Evolutionary conservation across 306 rosid species (phyloP).

Genomic region (Alnus rubra): DNA sequence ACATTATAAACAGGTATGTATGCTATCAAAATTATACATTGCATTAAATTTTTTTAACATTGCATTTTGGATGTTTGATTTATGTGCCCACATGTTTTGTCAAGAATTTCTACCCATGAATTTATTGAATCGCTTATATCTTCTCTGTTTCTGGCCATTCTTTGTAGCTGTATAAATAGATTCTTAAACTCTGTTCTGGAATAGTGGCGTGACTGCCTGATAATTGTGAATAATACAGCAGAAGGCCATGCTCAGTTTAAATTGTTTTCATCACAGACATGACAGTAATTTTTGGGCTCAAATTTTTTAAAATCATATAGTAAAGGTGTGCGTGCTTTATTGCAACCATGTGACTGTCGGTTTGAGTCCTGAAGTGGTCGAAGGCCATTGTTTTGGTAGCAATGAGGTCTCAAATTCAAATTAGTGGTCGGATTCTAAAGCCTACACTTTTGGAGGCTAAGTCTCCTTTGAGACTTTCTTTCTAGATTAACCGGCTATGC

Average conservation of each 20-base stretch:
- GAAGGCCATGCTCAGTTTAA: too few relatives aligned
- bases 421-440: too few relatives aligned
- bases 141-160: conserved; percentile 1
- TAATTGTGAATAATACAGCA: background rate
- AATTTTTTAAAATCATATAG: background rate
- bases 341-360: background rate
- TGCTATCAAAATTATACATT: background rate
- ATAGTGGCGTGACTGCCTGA: background rate
- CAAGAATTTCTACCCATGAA: background rate
- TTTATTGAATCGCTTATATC: background rate
- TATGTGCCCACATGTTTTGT: background rate
- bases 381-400: background rate
- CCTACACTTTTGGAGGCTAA: too few relatives aligned
- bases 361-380: too few relatives aligned
- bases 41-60: background rate
- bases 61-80: background rate
- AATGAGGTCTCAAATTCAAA: too few relatives aligned
- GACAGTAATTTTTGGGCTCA: background rate
- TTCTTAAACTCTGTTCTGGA: background rate
- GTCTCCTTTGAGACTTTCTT: background rate
- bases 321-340: background rate
- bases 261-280: background rate
- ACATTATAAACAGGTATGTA: conserved; percentile 77
- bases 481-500: too few relatives aligned
- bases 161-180: background rate